Evolutionary conservation across 441 rosid species (phyloP).

Genomic region (Macaranga tanarius): DNA sequence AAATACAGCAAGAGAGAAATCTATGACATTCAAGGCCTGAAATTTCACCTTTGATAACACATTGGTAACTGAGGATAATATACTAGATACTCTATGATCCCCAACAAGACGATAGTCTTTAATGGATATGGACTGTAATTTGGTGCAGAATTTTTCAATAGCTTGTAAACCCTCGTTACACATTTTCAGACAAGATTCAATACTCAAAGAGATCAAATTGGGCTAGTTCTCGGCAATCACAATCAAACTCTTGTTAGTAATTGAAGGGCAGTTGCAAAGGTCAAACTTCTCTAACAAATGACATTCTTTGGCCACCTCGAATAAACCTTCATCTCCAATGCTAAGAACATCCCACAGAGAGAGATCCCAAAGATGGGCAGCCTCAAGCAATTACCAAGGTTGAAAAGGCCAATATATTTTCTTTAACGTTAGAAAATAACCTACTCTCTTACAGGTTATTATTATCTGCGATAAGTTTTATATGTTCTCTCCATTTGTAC

Average conservation of each 20-base stretch:
- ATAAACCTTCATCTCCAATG: slow-evolving; percentile 65
- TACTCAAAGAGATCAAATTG: slow-evolving; percentile 55
- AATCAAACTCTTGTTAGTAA: no score
- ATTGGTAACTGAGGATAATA: slow-evolving; percentile 71
- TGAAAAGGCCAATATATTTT: no score
- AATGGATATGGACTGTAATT: no score
- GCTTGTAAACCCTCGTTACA: slow-evolving; percentile 84
- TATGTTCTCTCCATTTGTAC: no score
- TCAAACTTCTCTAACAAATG: slow-evolving; percentile 77
- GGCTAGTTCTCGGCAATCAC: slow-evolving; percentile 67
- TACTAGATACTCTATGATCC: slow-evolving; percentile 78
- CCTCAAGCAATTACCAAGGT: slow-evolving; percentile 69
- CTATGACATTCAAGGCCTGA: slow-evolving; percentile 77
- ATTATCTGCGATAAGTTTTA: no score
- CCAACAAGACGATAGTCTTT: slow-evolving; percentile 88
- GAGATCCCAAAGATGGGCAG: slow-evolving; percentile 74
- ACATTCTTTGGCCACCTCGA: slow-evolving; percentile 68
- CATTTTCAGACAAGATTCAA: slow-evolving; percentile 69
- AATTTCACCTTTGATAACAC: slow-evolving; percentile 77
- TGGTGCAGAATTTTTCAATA: slow-evolving; percentile 70
- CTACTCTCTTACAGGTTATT: no score
- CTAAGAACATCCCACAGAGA: slow-evolving; percentile 81
- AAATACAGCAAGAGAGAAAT: slow-evolving; percentile 78
- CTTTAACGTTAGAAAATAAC: no score
- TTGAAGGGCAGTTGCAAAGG: slow-evolving; percentile 67